Evolutionary conservation across 495 filamentous ascomycete genomes (phyloP).

Genomic region (Neurospora tetraspora): DNA sequence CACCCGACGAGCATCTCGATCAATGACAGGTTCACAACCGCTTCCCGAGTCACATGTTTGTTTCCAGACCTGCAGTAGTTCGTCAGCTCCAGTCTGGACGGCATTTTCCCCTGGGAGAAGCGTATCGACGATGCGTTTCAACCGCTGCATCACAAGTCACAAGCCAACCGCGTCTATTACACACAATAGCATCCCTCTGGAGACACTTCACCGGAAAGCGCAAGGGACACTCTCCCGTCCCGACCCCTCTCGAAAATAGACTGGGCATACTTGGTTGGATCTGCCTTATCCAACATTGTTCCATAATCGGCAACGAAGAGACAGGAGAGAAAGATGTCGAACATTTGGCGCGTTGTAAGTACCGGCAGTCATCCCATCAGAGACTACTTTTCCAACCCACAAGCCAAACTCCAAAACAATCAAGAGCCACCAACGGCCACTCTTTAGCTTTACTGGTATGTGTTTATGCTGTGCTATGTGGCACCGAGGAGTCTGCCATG

Average conservation of each 20-base stretch:
- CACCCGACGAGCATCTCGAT: not conserved
- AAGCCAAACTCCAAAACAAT: not conserved
- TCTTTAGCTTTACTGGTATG: not conserved
- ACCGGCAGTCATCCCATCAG: not conserved
- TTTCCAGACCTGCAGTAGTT: not conserved
- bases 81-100: not conserved
- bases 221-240: not conserved
- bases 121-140: not conserved
- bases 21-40: not conserved
- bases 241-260: not conserved
- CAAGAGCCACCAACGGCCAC: not conserved
- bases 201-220: not conserved
- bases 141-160: not conserved
- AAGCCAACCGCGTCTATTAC: not conserved
- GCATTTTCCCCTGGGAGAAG: not conserved
- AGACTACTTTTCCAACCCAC: not conserved
- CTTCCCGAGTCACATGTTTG: not conserved
- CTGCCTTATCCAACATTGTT: not conserved
- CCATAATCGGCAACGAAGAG: not conserved
- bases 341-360: not conserved
- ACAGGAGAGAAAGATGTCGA: not conserved
- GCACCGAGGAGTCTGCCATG: not conserved
- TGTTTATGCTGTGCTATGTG: not conserved
- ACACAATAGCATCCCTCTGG: not conserved
- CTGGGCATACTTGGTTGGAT: not conserved